Conservation (phyloP, 1,284 basidiomycete species). For the Boletus semigastroideus region DNA sequence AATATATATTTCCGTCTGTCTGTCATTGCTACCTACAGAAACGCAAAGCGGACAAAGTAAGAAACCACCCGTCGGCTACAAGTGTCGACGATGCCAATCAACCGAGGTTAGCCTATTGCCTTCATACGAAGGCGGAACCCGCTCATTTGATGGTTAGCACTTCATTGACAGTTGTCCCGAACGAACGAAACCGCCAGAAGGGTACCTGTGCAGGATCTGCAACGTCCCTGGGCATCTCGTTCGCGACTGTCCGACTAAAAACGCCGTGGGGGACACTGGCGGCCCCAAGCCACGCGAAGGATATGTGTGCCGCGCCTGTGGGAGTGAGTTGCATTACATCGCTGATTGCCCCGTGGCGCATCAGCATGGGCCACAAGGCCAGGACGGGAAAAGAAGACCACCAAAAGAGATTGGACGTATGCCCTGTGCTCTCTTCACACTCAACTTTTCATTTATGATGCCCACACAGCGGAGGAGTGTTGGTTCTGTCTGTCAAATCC, state of each 20-base stretch:
- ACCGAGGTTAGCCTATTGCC: conserved; percentile 51
- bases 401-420: conserved; percentile 78
- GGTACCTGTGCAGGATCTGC: conserved; percentile 86
- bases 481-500: conserved; percentile 98
- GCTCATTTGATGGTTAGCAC: conserved; percentile 49
- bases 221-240: conserved; percentile 79
- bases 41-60: conserved; percentile 40
- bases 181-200: conserved; percentile 71
- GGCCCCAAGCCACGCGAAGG: conserved; percentile 78
- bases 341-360: conserved; percentile 81
- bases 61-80: conserved; percentile 69
- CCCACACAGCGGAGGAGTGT: conserved; percentile 73
- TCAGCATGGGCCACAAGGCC: conserved; percentile 38
- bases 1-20: neutral
- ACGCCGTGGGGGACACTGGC: conserved; percentile 73
- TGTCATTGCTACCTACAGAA: conserved; percentile 20
- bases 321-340: conserved; percentile 78
- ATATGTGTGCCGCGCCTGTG: conserved; percentile 87
- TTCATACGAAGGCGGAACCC: neutral
- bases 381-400: conserved; percentile 52
- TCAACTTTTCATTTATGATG: conserved; percentile 5
- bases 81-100: conserved; percentile 75
- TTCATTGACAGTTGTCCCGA: conserved; percentile 76
- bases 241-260: conserved; percentile 81
- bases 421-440: conserved; percentile 27